Base-by-base conservation (phyloP, 345 rosid genomes). In the Aurinia saxatilis region DNA sequence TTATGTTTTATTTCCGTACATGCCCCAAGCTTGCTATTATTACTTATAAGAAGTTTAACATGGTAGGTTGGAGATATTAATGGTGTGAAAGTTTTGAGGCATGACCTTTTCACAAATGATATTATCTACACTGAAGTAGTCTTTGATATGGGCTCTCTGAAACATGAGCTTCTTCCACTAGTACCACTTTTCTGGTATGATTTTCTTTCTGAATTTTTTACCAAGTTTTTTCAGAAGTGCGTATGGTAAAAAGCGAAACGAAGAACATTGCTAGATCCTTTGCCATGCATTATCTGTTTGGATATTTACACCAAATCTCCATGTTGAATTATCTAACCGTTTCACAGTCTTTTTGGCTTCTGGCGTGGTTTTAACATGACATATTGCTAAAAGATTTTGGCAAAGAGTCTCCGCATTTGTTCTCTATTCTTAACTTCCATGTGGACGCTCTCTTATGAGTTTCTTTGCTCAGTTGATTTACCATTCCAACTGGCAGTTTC, bases 41-140 rank as follows among this genome's bases (percentile, higher is more conserved):
- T 33, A 33, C 65, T 63, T 41, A 71, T 35, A 17, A 29, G 44
- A 18, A 25, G 38, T 39, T 67, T 48, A 44, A 38, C 23, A 50
- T 52, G 66, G 64, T 76, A 90, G 99, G 76, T 88, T 62, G 97
- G 92, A 39, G 84, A 81, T 70, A 84, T 93, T 71, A 78, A 77
- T 68, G 96, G 96, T 34, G 97, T 86, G 53, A 84, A 81, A 76
- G 95, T 87, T 73, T 74, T 93, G 78, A 81, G 75, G 64, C 99
- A 93, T 66, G 95, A 87, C 68, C 92, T 93, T 57, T 93, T 90
- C 71, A 90, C 99, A 29, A 93, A 93, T 77, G 97, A 93, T 75
- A 95, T 93, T 46, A 80, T 90, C 55, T 93, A 93, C 57, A 65
- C 87, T 46, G 96, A 93, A 81, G 85, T 82, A 57, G 96, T 87